Conservation (phyloP, 768 basidiomycete genomes). For the Rubroboletus satanas region DNA sequence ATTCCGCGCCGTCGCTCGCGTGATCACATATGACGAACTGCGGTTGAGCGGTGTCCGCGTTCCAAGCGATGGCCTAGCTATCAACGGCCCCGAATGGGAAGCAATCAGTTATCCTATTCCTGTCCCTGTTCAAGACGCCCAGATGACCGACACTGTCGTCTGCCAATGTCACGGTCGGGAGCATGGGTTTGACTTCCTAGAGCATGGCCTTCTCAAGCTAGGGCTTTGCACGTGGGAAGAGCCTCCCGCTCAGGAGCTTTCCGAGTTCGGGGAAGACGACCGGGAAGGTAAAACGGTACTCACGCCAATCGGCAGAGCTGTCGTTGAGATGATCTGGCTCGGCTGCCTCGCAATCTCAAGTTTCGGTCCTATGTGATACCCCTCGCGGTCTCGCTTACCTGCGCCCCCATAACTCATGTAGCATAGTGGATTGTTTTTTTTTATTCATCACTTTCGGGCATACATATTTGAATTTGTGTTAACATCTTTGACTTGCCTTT, state of each 20-base stretch:
- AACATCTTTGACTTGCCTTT: neutral
- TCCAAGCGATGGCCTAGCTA: conserved; percentile 64
- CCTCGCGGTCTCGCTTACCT: neutral
- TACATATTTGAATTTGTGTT: neutral
- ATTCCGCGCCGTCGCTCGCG: conserved; percentile 72
- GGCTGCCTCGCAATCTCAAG: conserved; percentile 49
- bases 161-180: conserved; percentile 61
- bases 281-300: conserved; percentile 40
- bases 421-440: conserved; percentile 8
- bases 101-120: conserved; percentile 36
- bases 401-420: conserved; percentile 5
- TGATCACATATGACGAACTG: conserved; percentile 69
- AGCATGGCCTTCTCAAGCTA: conserved; percentile 73
- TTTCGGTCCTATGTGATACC: conserved; percentile 29
- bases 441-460: neutral
- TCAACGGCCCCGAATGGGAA: conserved; percentile 58
- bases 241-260: neutral
- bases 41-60: conserved; percentile 70
- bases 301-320: conserved; percentile 47
- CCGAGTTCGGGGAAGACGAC: conserved; percentile 40
- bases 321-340: conserved; percentile 53
- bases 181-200: conserved; percentile 71
- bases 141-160: conserved; percentile 43
- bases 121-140: conserved; percentile 31
- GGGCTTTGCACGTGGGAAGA: conserved; percentile 51